Evolutionary conservation across 495 filamentous ascomycete species (phyloP).

Genomic region (Penicillium simplicissimum): DNA sequence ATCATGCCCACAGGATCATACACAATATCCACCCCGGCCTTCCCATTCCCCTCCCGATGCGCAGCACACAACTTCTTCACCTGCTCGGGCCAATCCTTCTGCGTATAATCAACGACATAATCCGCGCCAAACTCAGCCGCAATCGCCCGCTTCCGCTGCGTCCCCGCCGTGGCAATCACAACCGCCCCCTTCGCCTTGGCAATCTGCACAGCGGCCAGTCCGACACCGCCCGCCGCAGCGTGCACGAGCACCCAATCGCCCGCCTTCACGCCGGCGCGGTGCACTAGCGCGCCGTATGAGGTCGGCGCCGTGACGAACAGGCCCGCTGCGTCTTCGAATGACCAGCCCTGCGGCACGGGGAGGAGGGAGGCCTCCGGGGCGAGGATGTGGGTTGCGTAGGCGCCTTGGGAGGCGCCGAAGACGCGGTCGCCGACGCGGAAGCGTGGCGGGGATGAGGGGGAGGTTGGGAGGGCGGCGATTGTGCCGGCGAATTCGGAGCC

Average conservation of each 20-base stretch:
- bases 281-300: conserved; percentile 81
- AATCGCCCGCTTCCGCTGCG: conserved; percentile 72
- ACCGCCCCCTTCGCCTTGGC: conserved; percentile 88
- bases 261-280: conserved; percentile 69
- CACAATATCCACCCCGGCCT: conserved; percentile 79
- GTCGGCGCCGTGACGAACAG: conserved; percentile 91
- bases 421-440: conserved; percentile 79
- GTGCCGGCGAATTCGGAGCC: conserved; percentile 85
- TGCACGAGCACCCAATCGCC: conserved; percentile 91
- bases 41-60: conserved; percentile 59
- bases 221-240: conserved; percentile 90
- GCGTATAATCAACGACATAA: conserved; percentile 73
- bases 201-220: conserved; percentile 87
- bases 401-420: conserved; percentile 85
- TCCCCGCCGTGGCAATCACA: conserved; percentile 87
- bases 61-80: conserved; percentile 66
- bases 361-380: conserved; percentile 66
- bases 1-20: conserved; percentile 91
- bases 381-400: conserved; percentile 75
- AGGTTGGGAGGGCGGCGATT: conserved; percentile 62
- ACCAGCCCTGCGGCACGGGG: conserved; percentile 77
- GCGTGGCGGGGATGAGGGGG: conserved; percentile 42
- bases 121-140: conserved; percentile 83
- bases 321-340: conserved; percentile 80
- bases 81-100: conserved; percentile 69